Evolutionary conservation across 192 early-diverging fungal species (phyloP).

Genomic region (Backusella parvicylindrica): DNA sequence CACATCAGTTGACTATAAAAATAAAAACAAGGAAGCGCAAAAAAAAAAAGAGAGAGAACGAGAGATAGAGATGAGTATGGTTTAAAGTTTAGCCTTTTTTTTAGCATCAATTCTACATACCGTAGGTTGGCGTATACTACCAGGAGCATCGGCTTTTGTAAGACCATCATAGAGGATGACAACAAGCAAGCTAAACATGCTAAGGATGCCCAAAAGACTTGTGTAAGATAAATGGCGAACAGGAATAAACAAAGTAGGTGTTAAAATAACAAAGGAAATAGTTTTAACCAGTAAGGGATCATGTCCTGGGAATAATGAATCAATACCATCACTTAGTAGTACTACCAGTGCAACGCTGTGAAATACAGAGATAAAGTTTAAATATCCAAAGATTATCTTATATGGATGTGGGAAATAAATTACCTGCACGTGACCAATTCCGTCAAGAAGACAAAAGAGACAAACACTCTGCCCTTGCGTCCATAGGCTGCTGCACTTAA

Average conservation of each 20-base stretch:
- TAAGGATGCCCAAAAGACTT: constrained; percentile 56
- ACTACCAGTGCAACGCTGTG: constrained; percentile 41
- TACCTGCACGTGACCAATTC: constrained; percentile 39
- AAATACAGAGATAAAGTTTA: constrained; percentile 6
- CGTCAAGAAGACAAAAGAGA: constrained; percentile 35
- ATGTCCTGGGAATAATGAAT: constrained; percentile 31
- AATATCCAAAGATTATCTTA: not conserved
- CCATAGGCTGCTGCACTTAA: constrained; percentile 39
- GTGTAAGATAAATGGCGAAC: constrained; percentile 48
- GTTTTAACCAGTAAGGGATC: constrained; percentile 41
- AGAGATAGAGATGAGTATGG: not conserved
- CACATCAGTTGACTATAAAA: constrained; percentile 42
- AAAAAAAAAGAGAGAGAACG: not conserved
- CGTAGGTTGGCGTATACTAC: constrained; percentile 50
- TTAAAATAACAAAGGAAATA: constrained; percentile 41
- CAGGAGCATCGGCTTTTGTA: constrained; percentile 44
- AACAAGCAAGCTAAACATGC: constrained; percentile 44
- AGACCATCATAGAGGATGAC: constrained; percentile 63
- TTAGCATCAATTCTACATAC: constrained; percentile 23
- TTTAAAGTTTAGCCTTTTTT: not conserved
- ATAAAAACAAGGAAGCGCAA: not conserved
- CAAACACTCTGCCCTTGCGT: constrained; percentile 18
- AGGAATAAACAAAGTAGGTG: constrained; percentile 51
- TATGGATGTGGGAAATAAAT: not conserved
- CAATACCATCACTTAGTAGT: constrained; percentile 35